phyloP scores from a whole-genome alignment of 1,284 basidiomycete genomes.

The Amylostereum chailletii region DNA sequence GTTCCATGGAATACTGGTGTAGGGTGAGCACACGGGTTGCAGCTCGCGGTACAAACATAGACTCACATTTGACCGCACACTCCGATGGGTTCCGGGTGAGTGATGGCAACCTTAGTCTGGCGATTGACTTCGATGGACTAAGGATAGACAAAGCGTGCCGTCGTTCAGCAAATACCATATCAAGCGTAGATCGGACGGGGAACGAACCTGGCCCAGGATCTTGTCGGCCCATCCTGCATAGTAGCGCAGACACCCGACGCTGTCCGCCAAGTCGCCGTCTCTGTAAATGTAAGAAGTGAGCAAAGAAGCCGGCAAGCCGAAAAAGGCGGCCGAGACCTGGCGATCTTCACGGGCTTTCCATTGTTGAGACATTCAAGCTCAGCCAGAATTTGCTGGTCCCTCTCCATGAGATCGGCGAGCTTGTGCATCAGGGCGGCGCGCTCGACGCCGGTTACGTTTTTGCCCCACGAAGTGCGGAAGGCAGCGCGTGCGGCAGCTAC shows the following conservation, averaged over 20 bases:
- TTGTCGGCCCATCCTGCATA: constrained; percentile 67
- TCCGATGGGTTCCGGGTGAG: constrained; percentile 88
- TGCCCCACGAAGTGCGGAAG: constrained; percentile 86
- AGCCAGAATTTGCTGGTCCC: constrained; percentile 68
- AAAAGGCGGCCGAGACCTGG: constrained; percentile 31
- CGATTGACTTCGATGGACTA: constrained; percentile 79
- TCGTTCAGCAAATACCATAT: neutral
- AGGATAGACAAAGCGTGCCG: neutral
- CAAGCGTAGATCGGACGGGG: neutral
- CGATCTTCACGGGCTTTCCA: constrained; percentile 77
- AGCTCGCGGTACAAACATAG: neutral
- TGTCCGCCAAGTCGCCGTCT: constrained; percentile 81
- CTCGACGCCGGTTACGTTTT: constrained; percentile 76
- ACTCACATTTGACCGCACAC: constrained; percentile 85
- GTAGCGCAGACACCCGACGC: constrained; percentile 74
- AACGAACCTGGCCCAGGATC: constrained; percentile 36
- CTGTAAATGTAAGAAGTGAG: constrained; percentile 27
- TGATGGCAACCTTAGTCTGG: constrained; percentile 76
- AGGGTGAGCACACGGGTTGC: constrained; percentile 1
- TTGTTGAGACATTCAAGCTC: constrained; percentile 80
- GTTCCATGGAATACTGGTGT: constrained; percentile 77
- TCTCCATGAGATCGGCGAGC: constrained; percentile 89
- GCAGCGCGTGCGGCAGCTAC: constrained; percentile 80
- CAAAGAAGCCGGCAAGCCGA: neutral
- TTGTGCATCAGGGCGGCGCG: constrained; percentile 75